Conservation (phyloP, 2,329 filamentous ascomycete genomes). For the Aschersonia sp. region DNA sequence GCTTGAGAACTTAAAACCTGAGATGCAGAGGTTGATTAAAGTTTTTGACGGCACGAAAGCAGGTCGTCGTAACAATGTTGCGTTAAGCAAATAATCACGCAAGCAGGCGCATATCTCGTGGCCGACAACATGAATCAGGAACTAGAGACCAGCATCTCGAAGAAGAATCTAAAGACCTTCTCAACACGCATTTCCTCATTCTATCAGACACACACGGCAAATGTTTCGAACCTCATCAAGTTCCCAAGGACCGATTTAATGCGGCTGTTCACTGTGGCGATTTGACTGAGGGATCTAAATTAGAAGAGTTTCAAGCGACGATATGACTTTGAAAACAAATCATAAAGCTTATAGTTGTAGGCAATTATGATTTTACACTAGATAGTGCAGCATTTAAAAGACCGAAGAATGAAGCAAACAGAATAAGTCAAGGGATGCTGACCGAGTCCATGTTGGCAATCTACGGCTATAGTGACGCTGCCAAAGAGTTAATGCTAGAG, state of each 20-base stretch:
- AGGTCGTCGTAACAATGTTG: too few relatives aligned
- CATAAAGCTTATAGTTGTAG: constrained; percentile 39
- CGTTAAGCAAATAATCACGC: too few relatives aligned
- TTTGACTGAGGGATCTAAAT: constrained; percentile 26
- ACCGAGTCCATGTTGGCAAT: neutral
- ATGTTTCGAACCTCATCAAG: constrained; percentile 6
- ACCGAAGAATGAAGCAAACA: neutral
- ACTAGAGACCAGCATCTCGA: too few relatives aligned
- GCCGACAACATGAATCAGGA: too few relatives aligned
- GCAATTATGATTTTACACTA: constrained; percentile 37
- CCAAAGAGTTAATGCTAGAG: constrained; percentile 21
- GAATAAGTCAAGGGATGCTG: neutral
- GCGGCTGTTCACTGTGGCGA: constrained; percentile 39
- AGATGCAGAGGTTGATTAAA: too few relatives aligned
- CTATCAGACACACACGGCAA: constrained; percentile 23
- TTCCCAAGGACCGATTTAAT: constrained; percentile 15
- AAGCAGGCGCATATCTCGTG: too few relatives aligned
- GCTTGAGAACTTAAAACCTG: too few relatives aligned
- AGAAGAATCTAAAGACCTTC: neutral
- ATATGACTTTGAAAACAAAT: constrained; percentile 25
- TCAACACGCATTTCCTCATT: constrained; percentile 23
- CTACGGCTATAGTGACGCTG: constrained; percentile 1
- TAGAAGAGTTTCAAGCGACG: constrained; percentile 24
- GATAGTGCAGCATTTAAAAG: constrained; percentile 10
- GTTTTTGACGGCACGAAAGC: too few relatives aligned